Evolutionary conservation across 352 stramenopile genomes (phyloP).

Genomic region (Phytophthora sansomeana): DNA sequence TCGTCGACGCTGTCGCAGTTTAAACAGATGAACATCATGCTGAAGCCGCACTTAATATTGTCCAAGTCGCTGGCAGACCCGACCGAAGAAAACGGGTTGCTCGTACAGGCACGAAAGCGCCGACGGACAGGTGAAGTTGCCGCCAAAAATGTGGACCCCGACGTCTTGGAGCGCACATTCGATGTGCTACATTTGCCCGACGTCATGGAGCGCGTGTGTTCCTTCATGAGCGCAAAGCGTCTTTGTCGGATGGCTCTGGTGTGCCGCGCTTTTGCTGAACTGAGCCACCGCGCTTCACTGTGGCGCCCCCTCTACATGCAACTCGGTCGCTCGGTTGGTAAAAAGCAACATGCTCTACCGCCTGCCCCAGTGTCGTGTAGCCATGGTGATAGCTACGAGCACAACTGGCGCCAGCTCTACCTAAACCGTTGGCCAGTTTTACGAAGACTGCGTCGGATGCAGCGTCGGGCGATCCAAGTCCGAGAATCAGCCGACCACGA

Average conservation of each 20-base stretch:
- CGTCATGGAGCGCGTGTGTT: constrained; percentile 73
- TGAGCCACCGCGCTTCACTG: constrained; percentile 42
- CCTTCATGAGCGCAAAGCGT: constrained; percentile 77
- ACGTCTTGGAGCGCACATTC: constrained; percentile 52
- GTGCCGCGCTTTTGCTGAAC: constrained; percentile 49
- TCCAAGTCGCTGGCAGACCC: constrained; percentile 14
- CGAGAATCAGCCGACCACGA: constrained; percentile 5
- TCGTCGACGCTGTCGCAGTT: constrained; percentile 19
- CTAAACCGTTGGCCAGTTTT: constrained; percentile 30
- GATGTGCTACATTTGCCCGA: constrained; percentile 66
- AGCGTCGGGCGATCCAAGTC: constrained; percentile 23
- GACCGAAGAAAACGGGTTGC: constrained; percentile 17
- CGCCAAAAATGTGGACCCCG: constrained; percentile 24
- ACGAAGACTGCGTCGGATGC: constrained; percentile 33
- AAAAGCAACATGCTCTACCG: constrained; percentile 19
- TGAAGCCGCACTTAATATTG: constrained; percentile 38
- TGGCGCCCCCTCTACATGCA: constrained; percentile 56
- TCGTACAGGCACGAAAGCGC: constrained; percentile 21
- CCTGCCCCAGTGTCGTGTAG: constrained; percentile 26
- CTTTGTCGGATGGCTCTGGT: constrained; percentile 69
- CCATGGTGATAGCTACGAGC: constrained; percentile 40
- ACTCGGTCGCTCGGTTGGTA: constrained; percentile 15
- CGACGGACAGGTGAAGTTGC: constrained; percentile 9
- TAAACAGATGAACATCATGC: constrained; percentile 35
- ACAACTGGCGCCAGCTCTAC: constrained; percentile 50